These are phyloP conservation scores for Primulina huaijiensis DNA, from an alignment of 257 asterid genomes.

Conservation along the genomic window DNA sequence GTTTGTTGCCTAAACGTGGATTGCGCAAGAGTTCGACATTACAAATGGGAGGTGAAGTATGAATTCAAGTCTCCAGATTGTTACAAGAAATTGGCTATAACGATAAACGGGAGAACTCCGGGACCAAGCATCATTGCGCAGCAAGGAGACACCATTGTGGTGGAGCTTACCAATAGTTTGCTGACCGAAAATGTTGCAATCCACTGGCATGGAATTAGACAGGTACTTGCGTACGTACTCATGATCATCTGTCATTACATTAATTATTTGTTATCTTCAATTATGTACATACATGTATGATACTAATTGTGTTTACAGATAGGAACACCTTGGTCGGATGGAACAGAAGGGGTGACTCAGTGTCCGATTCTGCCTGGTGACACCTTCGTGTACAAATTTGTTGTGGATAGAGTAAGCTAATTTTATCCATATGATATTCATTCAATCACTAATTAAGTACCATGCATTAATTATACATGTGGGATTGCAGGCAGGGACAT, in stretches of 20 bases:
- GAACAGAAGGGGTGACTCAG: slow-evolving; percentile 91
- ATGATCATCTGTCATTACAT: no score
- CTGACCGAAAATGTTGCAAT: slow-evolving; percentile 75
- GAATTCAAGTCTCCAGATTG: slow-evolving; percentile 87
- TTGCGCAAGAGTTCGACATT: slow-evolving; percentile 46
- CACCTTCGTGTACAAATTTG: slow-evolving; percentile 67
- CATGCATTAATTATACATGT: no score
- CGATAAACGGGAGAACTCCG: slow-evolving; percentile 78
- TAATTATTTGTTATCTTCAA: no score
- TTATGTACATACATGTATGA: no score
- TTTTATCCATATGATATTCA: not conserved
- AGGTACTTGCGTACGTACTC: no score
- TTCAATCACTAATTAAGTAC: not conserved
- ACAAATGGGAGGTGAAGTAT: slow-evolving; percentile 82
- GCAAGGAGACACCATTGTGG: slow-evolving; percentile 77
- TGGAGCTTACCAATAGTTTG: slow-evolving; percentile 66
- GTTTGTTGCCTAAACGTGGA: not conserved
- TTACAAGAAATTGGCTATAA: slow-evolving; percentile 53
- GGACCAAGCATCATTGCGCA: slow-evolving; percentile 81
- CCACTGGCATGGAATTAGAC: slow-evolving; percentile 98
- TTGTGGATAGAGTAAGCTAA: slow-evolving; percentile 67
- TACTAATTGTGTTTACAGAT: slow-evolving; percentile 28
- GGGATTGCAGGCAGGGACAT: slow-evolving; percentile 66
- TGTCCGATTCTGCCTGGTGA: slow-evolving; percentile 89
- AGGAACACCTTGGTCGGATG: slow-evolving; percentile 95